Evolutionary conservation across 2,329 filamentous ascomycete species (phyloP), one percentile per base, ranked within the genome.

Genomic region (Triangularia setosa): DNA sequence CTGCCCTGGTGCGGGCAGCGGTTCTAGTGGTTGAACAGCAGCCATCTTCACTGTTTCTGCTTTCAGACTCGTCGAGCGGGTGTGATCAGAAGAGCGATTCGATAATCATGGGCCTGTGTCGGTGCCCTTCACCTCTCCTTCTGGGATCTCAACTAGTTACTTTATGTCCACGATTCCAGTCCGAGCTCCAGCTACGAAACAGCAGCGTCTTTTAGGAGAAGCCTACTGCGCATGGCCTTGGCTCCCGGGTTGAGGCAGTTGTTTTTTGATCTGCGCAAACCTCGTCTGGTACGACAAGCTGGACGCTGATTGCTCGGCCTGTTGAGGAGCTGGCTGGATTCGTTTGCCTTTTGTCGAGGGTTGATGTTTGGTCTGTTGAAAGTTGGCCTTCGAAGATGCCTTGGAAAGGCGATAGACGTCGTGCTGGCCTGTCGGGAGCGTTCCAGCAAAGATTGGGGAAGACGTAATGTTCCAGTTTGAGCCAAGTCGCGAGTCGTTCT

Each of bases 11-110:
- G 70, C 56, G 4, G 71, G 67, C 64, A 69, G 53, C 5, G 69
- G 66, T 64, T 72, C 70, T 18, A 70, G 62, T 52, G 71, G 70
- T 55, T 73, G 73, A 44, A 71, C 67, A 21, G 71, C 65, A n/a
- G 70, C 71, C 70, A 75, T 72, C 30, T 67, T 30, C 28, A 33
- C 44, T 28, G 33, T 25, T 24, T 58, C 18, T 16, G 21, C 16
- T 16, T 12, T 57, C 14, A n/a, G 30, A 40, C 21, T 24, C 53
- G 21, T 33, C 27, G n/a, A 27, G 14, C 8, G 27, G 52, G 4
- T 16, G 52, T 55, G 23, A 16, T 24, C 12, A 55, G 9, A 55
- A 24, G n/a, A 55, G 8, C 5, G 28, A 18, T 58, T 18, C 2
- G 27, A 11, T 27, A 16, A n/a, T 35, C 44, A 11, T 25, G 25